A percentile compares a stretch with the other conserved stretches of the same genome.
Conservation (phyloP, 129 eudicot species). For the Gnaphalium uliginosum region DNA sequence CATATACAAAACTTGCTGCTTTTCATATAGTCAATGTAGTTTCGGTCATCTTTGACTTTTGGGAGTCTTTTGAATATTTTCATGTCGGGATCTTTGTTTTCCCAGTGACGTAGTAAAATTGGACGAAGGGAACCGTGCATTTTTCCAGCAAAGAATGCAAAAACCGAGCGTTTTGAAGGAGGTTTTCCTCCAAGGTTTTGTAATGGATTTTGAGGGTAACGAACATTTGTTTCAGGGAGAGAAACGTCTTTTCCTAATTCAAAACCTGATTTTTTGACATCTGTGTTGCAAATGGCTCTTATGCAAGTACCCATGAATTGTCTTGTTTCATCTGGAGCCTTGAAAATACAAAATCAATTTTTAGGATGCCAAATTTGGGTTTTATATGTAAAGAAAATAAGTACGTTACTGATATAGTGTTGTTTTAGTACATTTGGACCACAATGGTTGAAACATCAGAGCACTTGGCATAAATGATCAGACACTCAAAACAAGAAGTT, state of each 20-base stretch:
- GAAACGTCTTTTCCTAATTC: slow-evolving; percentile 56
- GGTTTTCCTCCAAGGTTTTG: slow-evolving; percentile 51
- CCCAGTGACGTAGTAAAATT: slow-evolving; percentile 47
- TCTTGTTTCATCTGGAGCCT: slow-evolving; percentile 56
- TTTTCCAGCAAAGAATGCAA: slow-evolving; percentile 62
- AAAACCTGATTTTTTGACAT: slow-evolving; percentile 44
- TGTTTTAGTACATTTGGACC: not conserved
- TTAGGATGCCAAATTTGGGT: not conserved
- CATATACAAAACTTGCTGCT: slow-evolving; percentile 54
- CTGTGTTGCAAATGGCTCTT: slow-evolving; percentile 57
- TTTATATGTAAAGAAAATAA: not conserved
- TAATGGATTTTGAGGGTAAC: slow-evolving; percentile 39
- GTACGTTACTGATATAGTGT: not conserved
- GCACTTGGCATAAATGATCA: not conserved
- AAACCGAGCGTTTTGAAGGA: slow-evolving; percentile 41
- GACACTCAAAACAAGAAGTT: not conserved
- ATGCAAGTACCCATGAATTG: slow-evolving; percentile 48
- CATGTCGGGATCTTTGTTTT: slow-evolving; percentile 58
- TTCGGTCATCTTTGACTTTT: slow-evolving; percentile 34
- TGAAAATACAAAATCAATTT: not conserved
- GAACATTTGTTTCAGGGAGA: slow-evolving; percentile 52
- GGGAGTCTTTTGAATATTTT: slow-evolving; percentile 37
- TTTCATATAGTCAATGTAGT: slow-evolving; percentile 46
- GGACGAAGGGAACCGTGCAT: slow-evolving; percentile 64
- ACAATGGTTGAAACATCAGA: not conserved